Evolutionary conservation across 768 basidiomycete genomes (phyloP).

Genomic region (Tricholomella constricta): DNA sequence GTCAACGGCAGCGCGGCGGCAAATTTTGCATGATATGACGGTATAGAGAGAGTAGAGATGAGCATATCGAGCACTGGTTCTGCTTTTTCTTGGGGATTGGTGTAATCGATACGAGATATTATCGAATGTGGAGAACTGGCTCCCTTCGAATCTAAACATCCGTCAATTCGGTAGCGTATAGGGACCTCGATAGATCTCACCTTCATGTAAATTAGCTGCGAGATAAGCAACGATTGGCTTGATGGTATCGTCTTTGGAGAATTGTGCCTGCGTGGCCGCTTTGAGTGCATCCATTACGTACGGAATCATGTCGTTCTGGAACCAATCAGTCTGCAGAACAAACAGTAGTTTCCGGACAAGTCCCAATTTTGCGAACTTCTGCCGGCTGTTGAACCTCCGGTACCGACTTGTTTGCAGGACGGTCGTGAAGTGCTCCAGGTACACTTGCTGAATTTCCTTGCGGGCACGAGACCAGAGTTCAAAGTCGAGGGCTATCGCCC

Average conservation of each 20-base stretch:
- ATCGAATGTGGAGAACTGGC: slow-evolving; percentile 55
- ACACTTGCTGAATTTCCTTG: slow-evolving; percentile 72
- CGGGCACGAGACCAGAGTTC: slow-evolving; percentile 82
- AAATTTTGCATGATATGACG: slow-evolving; percentile 67
- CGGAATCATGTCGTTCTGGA: slow-evolving; percentile 51
- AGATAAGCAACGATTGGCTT: slow-evolving; percentile 88
- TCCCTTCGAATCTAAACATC: slow-evolving; percentile 19
- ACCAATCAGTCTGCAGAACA: slow-evolving; percentile 80
- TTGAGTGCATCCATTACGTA: slow-evolving; percentile 62
- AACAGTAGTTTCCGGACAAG: slow-evolving; percentile 80
- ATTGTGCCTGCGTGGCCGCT: slow-evolving; percentile 62
- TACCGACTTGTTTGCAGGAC: slow-evolving; percentile 74
- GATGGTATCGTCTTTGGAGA: slow-evolving; percentile 71
- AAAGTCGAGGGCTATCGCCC: slow-evolving; percentile 84
- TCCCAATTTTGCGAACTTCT: slow-evolving; percentile 70
- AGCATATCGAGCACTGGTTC: slow-evolving; percentile 69
- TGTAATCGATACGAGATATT: slow-evolving; percentile 56
- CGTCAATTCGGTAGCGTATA: slow-evolving; percentile 11
- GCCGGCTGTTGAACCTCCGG: slow-evolving; percentile 74
- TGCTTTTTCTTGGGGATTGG: slow-evolving; percentile 55
- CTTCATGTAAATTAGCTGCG: slow-evolving; percentile 74
- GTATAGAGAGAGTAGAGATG: slow-evolving; percentile 59
- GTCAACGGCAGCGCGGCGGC: slow-evolving; percentile 73
- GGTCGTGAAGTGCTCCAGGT: slow-evolving; percentile 80
- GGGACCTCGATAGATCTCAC: slow-evolving; percentile 37